Evolutionary conservation across 2,329 filamentous ascomycete species (phyloP).

Genomic region (Talaromyces sp.): DNA sequence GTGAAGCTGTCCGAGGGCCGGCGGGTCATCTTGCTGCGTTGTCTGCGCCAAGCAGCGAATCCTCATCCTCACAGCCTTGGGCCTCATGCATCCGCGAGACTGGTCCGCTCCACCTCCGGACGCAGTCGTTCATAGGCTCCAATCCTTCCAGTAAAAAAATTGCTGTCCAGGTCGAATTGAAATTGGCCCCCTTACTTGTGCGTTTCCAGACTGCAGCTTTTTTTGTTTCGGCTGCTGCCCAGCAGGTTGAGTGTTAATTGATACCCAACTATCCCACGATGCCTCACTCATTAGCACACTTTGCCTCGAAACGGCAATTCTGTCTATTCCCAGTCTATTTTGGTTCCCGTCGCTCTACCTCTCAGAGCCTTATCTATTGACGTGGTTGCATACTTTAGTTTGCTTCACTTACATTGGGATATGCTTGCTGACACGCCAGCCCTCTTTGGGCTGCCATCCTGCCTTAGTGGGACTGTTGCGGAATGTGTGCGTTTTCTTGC

Average conservation of each 20-base stretch:
- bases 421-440: background rate
- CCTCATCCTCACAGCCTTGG: background rate
- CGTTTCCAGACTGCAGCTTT: background rate
- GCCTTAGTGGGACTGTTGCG: background rate
- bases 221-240: conserved; percentile 7
- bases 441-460: background rate
- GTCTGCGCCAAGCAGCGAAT: conserved; percentile 5
- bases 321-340: background rate
- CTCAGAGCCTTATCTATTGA: background rate
- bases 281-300: conserved; percentile 12
- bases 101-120: background rate
- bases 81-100: background rate
- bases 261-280: conserved; percentile 12
- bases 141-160: background rate
- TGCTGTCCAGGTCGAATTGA: background rate
- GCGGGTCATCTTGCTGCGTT: conserved; percentile 11
- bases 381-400: background rate
- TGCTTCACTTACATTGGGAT: background rate
- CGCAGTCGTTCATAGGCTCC: background rate
- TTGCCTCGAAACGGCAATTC: background rate
- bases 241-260: conserved; percentile 6
- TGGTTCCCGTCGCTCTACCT: background rate
- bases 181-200: background rate
- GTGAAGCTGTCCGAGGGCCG: background rate
- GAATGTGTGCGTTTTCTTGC: background rate